Percentiles rank a stretch among this genome's conserved stretches.
These are phyloP conservation scores for Acacia pycnantha DNA, from an alignment of 331 rosid genomes.

Conservation along the genomic window DNA sequence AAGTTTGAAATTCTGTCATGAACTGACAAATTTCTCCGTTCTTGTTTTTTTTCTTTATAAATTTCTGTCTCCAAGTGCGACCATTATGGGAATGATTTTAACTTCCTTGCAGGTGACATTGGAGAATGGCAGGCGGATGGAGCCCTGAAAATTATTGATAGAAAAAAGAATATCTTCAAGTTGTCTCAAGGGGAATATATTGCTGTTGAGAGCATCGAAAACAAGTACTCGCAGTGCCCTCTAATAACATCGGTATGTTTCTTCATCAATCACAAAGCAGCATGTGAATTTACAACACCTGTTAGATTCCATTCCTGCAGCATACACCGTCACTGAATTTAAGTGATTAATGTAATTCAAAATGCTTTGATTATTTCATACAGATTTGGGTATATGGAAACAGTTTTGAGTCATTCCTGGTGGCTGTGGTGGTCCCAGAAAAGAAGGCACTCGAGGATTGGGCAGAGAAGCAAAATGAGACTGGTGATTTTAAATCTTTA, in stretches of 20 bases:
- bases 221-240: slow-evolving; percentile 68
- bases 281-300: background rate
- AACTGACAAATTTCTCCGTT: slow-evolving; percentile 7
- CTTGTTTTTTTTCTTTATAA: background rate
- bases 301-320: background rate
- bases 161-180: slow-evolving; percentile 87
- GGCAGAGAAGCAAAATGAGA: slow-evolving; percentile 55
- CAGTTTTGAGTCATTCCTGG: slow-evolving; percentile 91
- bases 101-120: slow-evolving; percentile 69
- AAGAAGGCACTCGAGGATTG: slow-evolving; percentile 68
- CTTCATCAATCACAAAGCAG: slow-evolving; percentile 18
- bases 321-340: background rate
- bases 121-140: slow-evolving; percentile 94
- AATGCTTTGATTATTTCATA: background rate
- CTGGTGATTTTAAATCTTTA: slow-evolving; percentile 61
- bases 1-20: slow-evolving; percentile 1
- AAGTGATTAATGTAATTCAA: background rate
- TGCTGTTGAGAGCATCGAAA: slow-evolving; percentile 83
- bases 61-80: background rate
- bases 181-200: slow-evolving; percentile 95
- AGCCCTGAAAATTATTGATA: slow-evolving; percentile 84
- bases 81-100: slow-evolving; percentile 21
- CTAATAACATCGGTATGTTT: slow-evolving; percentile 67
- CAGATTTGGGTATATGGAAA: slow-evolving; percentile 97
- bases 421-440: slow-evolving; percentile 87